A percentile compares a stretch with the other conserved stretches of the same genome.
Evolutionary conservation across 2,329 filamentous ascomycete species (phyloP).

Genomic region (Plectosphaerella sp.): DNA sequence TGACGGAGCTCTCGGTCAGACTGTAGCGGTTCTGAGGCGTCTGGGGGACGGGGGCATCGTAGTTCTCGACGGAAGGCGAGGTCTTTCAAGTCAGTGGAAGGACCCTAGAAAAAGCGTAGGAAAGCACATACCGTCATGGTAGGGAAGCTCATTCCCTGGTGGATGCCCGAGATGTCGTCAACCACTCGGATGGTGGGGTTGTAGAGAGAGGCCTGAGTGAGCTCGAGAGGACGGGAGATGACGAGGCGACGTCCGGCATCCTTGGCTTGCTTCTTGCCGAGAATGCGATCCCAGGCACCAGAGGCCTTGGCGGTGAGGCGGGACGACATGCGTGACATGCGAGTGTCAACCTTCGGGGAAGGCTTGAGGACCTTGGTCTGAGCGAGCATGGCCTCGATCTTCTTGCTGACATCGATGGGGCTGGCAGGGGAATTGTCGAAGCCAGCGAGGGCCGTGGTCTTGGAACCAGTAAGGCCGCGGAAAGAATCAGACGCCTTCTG

Average conservation of each 20-base stretch:
- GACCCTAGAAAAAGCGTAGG: too few relatives aligned
- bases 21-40: too few relatives aligned
- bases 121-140: too few relatives aligned
- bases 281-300: conserved; percentile 25
- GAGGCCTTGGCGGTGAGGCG: conserved; percentile 28
- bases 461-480: conserved; percentile 3
- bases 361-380: conserved; percentile 29
- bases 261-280: conserved; percentile 17
- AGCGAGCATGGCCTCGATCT: conserved; percentile 30
- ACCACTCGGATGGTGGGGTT: conserved; percentile 6
- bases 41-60: too few relatives aligned
- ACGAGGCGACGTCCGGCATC: conserved; percentile 10
- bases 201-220: background rate
- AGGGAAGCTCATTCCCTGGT: too few relatives aligned
- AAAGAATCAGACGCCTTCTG: background rate
- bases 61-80: too few relatives aligned
- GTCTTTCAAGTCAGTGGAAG: too few relatives aligned
- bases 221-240: conserved; percentile 7
- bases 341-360: conserved; percentile 6
- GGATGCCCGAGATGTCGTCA: conserved; percentile 4
- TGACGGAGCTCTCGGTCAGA: background rate
- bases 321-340: conserved; percentile 18
- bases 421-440: background rate
- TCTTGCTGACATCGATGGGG: conserved; percentile 12
- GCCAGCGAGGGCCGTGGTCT: conserved; percentile 5